Evolutionary conservation across 257 asterid species (phyloP), one percentile per base, ranked within the genome.

Genomic region (Salvia hispanica): DNA sequence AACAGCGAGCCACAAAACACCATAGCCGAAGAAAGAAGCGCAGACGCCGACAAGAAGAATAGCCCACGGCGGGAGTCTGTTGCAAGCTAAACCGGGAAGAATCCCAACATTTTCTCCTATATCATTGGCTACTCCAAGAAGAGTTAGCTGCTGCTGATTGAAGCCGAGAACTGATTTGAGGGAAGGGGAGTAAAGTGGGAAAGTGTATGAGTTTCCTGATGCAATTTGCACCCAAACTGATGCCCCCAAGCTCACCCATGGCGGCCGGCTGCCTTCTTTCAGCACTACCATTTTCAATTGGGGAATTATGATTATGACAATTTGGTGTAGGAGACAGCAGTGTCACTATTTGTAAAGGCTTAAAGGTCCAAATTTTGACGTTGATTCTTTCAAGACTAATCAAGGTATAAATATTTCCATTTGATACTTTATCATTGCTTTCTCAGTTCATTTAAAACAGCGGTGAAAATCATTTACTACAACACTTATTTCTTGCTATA

Each of bases 221-320:
- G 96, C 93, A 61, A 88, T 70, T 51, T 84, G 93, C 34, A 88
- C 67, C 96, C 93, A 86, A 9, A 83, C 84, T 4, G 96, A 78
- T 34, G 88, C 93, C 58, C 95, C 93, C 21, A 88, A 81, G 4
- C 91, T n/a, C n/a, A n/a, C n/a, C n/a, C n/a, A n/a, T n/a, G 95
- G 93, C 13, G 91, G 95, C 66, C 95, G 72, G 3, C 85, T 83
- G 6, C 95, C 95, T 9, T 60, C 75, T 66, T 85, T 87, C 71
- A 86, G 48, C 21, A 55, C 64, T 70, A 34, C 78, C 88, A 85
- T 36, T 0, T 25, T 25, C 31, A 25, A 25, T 25, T 25, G 31
- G 31, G 31, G 31, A 2, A 25, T 25, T 25, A 2, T 25, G 31
- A 25, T 25, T 25, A 25, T 25, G 31, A 25, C 31, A 25, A 25